Evolutionary conservation across 2,329 filamentous ascomycete genomes (phyloP), one percentile per base, ranked within the genome.

Genomic region (Fusarium proliferatum): DNA sequence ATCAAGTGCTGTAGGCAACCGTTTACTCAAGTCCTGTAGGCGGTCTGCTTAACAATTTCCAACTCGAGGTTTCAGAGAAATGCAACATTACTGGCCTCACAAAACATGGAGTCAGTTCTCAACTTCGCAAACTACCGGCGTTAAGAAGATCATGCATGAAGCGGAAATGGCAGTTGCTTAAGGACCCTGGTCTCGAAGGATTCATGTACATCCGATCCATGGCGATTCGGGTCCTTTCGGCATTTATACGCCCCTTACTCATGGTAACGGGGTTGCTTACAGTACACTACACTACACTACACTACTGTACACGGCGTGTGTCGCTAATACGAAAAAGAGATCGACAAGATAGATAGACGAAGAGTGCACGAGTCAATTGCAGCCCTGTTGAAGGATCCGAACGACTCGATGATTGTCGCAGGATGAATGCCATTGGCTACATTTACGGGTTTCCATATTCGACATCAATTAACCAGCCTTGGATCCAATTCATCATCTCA

Each of bases 11-110:
- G 23, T 6, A 55, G 46, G 57, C 46, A 61, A 52, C 46, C 36
- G 48, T 55, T 55, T 55, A 55, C 57, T 55, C 21, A 61, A 34
- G 36, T n/a, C 23, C 42, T 21, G 26, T 9, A 36, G 45, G 67
- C 75, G 72, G 74, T 77, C 72, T 74, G 61, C 67, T 70, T 77
- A 76, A 75, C 76, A 77, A 76, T 76, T 77, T 60, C 16, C 26
- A n/a, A 13, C 33, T 15, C 33, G 15, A 28, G 33, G 23, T 10
- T 19, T 51, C 43, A 36, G 33, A 38, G 23, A 10, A 28, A 30
- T 15, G 19, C 23, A 49, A 28, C 19, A 28, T 58, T 33, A 49
- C 41, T 34, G 49, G 48, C 21, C 23, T 55, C 28, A 42, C 5
- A 9, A 9, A 39, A 4, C 8, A 15, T 28, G 4, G n/a, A 41